phyloP scores from a whole-genome alignment of 352 stramenopile genomes.

The Globisporangium perplexum region DNA sequence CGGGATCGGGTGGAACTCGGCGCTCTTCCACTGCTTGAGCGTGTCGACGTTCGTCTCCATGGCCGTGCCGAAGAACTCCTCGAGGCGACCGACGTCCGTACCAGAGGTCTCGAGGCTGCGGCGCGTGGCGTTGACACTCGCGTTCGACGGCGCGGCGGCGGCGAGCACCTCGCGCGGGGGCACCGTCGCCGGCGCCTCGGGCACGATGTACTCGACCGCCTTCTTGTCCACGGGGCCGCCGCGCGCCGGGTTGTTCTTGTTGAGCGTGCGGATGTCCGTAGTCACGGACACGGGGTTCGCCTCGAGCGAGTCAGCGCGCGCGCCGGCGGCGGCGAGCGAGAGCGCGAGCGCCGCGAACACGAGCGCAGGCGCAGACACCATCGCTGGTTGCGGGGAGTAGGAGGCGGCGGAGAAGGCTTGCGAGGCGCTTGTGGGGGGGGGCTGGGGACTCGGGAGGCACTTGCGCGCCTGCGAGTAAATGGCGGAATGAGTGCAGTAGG shows the following conservation, averaged over 20 bases:
- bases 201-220: conserved; percentile 1
- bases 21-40: neutral
- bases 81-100: conserved; percentile 1
- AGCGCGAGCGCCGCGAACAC: neutral
- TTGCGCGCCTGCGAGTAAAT: neutral
- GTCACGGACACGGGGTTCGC: conserved; percentile 1
- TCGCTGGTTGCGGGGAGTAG: neutral
- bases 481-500: neutral
- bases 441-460: conserved; percentile 7
- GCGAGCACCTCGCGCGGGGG: neutral
- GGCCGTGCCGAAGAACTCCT: neutral
- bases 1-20: conserved; percentile 27
- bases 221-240: neutral
- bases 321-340: neutral
- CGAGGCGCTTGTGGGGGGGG: neutral
- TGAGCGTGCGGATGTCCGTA: conserved; percentile 6
- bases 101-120: conserved; percentile 1
- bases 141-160: neutral
- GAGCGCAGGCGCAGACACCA: neutral
- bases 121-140: neutral
- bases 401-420: too few relatives aligned
- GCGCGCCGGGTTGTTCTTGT: conserved; percentile 3
- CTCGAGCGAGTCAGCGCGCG: neutral
- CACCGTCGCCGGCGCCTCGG: neutral
- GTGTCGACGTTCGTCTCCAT: conserved; percentile 3